Base-by-base conservation (phyloP, 73 alveolate genomes). In the Durusdinium trenchii region DNA sequence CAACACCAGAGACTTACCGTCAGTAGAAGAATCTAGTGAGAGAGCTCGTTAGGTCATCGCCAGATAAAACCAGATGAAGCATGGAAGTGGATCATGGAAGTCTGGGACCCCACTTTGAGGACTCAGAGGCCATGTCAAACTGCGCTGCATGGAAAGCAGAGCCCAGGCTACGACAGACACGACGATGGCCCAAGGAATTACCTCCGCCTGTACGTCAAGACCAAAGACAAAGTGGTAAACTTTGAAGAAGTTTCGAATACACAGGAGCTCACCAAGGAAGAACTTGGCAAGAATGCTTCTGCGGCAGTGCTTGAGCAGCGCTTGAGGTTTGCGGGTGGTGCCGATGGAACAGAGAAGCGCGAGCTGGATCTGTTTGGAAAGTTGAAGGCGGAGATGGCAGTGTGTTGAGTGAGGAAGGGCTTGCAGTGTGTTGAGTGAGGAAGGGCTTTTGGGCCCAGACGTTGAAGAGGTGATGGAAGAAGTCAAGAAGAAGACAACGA, bases 281-380 rank as follows among this genome's bases (percentile, higher is more conserved):
- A 84, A 40, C 79, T 84, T 26, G 94, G 94, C 60, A 84, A 84
- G 79, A 84, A 84, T 36, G 51, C 54, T 1, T 23, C 16, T 2
- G 73, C 1, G 23, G 73, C 93, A 23, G 73, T 35, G 46, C 73
- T 48, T 46, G 93, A 45, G 9, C 6, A 12, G 16, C 93, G 93
- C 51, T 20, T 48, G 93, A 45, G 47, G 69, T 23, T 82, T 38
- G 38, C 51, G 61, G 36, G 36, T n/a, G 94, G 94, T 28, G 43
- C n/a, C 30, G 43, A 81, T 46, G 91, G 91, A 18, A 9, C 32
- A 40, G 91, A 81, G 45, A 18, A 45, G 67, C 91, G 46, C 43
- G 46, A 81, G 91, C 46, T 81, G 32, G 91, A 42, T 36, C 30
- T 36, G 32, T 10, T 71, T n/a, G 42, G 9, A 71, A 6, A 6